A percentile compares a stretch with the other conserved stretches of the same genome.
phyloP scores from a whole-genome alignment of 2,329 filamentous ascomycete species.

The Diatrype stigma region DNA sequence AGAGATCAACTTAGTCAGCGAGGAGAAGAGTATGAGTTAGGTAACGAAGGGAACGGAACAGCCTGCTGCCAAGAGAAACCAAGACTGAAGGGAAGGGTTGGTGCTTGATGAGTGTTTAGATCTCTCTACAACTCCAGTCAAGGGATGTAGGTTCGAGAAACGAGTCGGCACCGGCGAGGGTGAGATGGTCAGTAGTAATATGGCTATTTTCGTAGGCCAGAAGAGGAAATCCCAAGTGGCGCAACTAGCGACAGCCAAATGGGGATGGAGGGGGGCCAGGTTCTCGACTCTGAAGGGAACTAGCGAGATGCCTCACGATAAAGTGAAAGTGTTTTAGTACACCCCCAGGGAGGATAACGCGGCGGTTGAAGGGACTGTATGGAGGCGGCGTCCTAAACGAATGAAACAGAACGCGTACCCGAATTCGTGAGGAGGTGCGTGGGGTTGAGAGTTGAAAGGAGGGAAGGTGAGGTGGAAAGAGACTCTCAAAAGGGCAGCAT shows the following conservation, averaged over 20 bases:
- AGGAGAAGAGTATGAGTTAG: slow-evolving; percentile 1
- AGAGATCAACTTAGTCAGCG: slow-evolving; percentile 21
- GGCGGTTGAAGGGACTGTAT: slow-evolving; percentile 1
- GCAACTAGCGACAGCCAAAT: background rate
- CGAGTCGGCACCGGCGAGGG: background rate
- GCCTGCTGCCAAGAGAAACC: slow-evolving; percentile 17
- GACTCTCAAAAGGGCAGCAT: background rate
- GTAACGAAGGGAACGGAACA: slow-evolving; percentile 18
- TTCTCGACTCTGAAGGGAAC: no score
- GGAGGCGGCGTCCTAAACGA: slow-evolving; percentile 11
- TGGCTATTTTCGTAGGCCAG: background rate
- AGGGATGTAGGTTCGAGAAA: background rate
- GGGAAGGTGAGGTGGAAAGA: slow-evolving; percentile 4
- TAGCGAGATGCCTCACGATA: no score
- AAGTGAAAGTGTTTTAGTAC: background rate
- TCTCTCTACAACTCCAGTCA: slow-evolving; percentile 3
- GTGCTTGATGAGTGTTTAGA: background rate
- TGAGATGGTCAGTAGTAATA: background rate
- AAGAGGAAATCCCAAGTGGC: background rate
- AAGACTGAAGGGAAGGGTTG: background rate
- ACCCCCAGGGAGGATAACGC: background rate
- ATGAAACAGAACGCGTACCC: slow-evolving; percentile 9
- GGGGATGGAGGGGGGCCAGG: no score
- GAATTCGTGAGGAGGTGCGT: slow-evolving; percentile 6
- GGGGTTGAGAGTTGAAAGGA: slow-evolving; percentile 4